Evolutionary conservation across 371 early-diverging fungal genomes (phyloP).

Genomic region (Mucor piriformis): DNA sequence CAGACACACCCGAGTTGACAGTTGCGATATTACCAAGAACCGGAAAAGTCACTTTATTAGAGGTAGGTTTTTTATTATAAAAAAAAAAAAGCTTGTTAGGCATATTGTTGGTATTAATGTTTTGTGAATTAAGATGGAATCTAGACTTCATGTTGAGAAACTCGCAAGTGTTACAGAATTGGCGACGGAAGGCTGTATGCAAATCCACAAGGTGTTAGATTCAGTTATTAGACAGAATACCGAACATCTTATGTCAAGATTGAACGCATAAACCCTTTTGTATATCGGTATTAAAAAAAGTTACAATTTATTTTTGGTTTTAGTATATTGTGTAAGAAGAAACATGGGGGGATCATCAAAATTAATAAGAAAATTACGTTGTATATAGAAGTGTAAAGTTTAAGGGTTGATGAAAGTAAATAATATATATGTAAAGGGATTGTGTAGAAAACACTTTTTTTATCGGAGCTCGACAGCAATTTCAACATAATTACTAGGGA

Average conservation of each 20-base stretch:
- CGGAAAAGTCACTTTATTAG: conserved; percentile 78
- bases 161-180: conserved; percentile 77
- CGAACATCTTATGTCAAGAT: conserved; percentile 43
- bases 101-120: neutral
- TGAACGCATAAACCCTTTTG: conserved; percentile 33
- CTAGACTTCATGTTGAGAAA: conserved; percentile 83
- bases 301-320: neutral
- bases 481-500: conserved; percentile 79
- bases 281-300: neutral
- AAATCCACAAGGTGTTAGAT: conserved; percentile 79
- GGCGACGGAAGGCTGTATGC: conserved; percentile 84
- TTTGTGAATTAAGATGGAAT: conserved; percentile 86
- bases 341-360: no score
- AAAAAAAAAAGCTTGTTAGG: neutral
- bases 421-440: neutral
- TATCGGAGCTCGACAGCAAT: conserved; percentile 28
- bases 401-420: neutral
- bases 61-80: conserved; percentile 36
- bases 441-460: neutral
- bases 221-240: conserved; percentile 71
- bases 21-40: conserved; percentile 85
- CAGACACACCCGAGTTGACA: conserved; percentile 88
- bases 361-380: conserved; percentile 13
- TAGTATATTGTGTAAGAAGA: neutral
- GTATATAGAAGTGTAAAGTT: neutral